These are phyloP conservation scores for Irpex sp. DNA, from an alignment of 1,284 basidiomycete species.

Conservation along the genomic window DNA sequence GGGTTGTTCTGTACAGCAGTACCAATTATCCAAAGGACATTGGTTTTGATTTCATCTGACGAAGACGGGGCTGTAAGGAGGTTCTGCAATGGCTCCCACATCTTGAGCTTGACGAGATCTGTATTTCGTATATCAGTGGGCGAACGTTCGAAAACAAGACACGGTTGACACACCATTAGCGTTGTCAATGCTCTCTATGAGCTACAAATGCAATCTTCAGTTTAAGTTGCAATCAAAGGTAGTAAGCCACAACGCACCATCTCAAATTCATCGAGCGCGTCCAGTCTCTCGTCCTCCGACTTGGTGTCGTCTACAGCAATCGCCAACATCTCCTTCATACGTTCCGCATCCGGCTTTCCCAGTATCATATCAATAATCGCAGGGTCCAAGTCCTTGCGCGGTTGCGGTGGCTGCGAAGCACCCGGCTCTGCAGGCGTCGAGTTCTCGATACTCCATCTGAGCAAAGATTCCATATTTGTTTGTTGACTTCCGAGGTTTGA, in stretches of 20 bases:
- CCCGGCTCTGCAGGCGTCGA: conserved; percentile 33
- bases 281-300: conserved; percentile 62
- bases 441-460: conserved; percentile 74
- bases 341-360: conserved; percentile 77
- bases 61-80: conserved; percentile 55
- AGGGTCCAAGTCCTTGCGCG: conserved; percentile 57
- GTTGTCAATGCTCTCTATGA: conserved; percentile 93
- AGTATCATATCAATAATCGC: conserved; percentile 83
- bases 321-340: conserved; percentile 84
- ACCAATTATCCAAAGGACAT: conserved; percentile 88
- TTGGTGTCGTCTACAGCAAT: conserved; percentile 61
- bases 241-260: too few relatives aligned
- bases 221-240: too few relatives aligned
- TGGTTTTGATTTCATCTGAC: conserved; percentile 60
- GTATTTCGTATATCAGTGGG: not conserved
- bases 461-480: conserved; percentile 71
- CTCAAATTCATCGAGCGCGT: conserved; percentile 91
- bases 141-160: too few relatives aligned
- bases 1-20: conserved; percentile 96
- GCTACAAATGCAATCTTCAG: too few relatives aligned
- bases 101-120: conserved; percentile 80
- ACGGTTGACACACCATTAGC: too few relatives aligned
- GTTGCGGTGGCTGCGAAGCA: conserved; percentile 24
- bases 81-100: conserved; percentile 81
- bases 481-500: too few relatives aligned